Conservation (phyloP, 2,329 filamentous ascomycete species). For the Zalaria obscura region DNA sequence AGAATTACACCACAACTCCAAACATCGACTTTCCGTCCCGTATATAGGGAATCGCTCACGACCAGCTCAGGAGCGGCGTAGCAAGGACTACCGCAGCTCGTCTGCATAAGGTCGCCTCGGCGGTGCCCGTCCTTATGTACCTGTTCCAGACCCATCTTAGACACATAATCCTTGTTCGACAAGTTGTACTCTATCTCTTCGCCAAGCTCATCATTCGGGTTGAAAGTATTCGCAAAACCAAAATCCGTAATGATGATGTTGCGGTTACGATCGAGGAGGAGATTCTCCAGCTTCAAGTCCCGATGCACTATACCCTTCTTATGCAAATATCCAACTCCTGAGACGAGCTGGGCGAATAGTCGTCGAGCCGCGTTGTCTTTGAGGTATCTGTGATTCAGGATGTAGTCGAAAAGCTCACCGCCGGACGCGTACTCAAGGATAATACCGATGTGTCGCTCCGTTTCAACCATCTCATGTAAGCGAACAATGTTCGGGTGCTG, state of each 20-base stretch:
- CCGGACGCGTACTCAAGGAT: constrained; percentile 97
- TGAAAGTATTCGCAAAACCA: constrained; percentile 96
- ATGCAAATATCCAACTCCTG: constrained; percentile 91
- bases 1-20: constrained; percentile 99
- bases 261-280: constrained; percentile 85
- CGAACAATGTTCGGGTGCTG: constrained; percentile 95
- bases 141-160: constrained; percentile 71
- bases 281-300: constrained; percentile 90
- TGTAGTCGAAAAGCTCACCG: constrained; percentile 96
- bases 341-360: constrained; percentile 88
- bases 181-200: constrained; percentile 85
- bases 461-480: constrained; percentile 96
- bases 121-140: constrained; percentile 52
- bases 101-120: constrained; percentile 94
- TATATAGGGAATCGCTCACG: constrained; percentile 94
- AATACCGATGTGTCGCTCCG: constrained; percentile 91
- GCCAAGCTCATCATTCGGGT: constrained; percentile 70
- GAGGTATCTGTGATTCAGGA: constrained; percentile 88
- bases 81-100: constrained; percentile 93
- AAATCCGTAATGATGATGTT: constrained; percentile 99
- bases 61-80: constrained; percentile 95
- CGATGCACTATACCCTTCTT: constrained; percentile 98
- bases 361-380: constrained; percentile 86
- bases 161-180: constrained; percentile 76
- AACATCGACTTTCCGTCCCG: constrained; percentile 92